Evolutionary conservation across 1,284 basidiomycete genomes (phyloP), one percentile per base, ranked within the genome.

Genomic region (Mycena citricolor): DNA sequence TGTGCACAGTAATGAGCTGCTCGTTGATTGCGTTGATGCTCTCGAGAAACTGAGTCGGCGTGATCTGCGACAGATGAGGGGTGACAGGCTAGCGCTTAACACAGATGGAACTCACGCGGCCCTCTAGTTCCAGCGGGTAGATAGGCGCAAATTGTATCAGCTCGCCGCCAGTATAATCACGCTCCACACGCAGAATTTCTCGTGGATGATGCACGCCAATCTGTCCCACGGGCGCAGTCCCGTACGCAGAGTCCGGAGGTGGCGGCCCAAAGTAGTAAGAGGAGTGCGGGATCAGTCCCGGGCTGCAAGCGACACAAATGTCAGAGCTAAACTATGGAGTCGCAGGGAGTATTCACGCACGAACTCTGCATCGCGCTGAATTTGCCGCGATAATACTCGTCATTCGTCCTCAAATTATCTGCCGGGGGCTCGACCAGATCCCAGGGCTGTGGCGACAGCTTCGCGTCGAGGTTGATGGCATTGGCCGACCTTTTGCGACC

Each of bases 1-100:
- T 86, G 57, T 90, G 78, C 4, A 88, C 88, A 5, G 83, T 83
- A 45, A 90, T 87, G 47, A 91, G 73, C 16, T 82, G 65, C 61
- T 90, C 88, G 62, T 91, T 91, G 61, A 91, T 82, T 16, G 79
- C 73, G 57, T 90, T 91, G 57, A 91, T 81, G n/a, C 84, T 84
- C 64, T 90, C 86, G 36, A 88, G 71, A 59, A 90, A 90, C 55
- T 88, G 83, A 1, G 86, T 90, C 26, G 87, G 85, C 17, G 85
- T 87, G 61, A 91, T 79, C 86, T 90, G 52, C 36, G 39, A 30
- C 38, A 32, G 44, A 34, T 26, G 32, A 34, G 31, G 20, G 28
- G 33, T 8, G 20, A 46, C 20, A 45, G 35, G 31, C 42, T 19
- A 41, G 36, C 21, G 30, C 14, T 10, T 46, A 22, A 21, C 44